phyloP scores from a whole-genome alignment of 768 basidiomycete genomes.

The Tricholoma matsutake region DNA sequence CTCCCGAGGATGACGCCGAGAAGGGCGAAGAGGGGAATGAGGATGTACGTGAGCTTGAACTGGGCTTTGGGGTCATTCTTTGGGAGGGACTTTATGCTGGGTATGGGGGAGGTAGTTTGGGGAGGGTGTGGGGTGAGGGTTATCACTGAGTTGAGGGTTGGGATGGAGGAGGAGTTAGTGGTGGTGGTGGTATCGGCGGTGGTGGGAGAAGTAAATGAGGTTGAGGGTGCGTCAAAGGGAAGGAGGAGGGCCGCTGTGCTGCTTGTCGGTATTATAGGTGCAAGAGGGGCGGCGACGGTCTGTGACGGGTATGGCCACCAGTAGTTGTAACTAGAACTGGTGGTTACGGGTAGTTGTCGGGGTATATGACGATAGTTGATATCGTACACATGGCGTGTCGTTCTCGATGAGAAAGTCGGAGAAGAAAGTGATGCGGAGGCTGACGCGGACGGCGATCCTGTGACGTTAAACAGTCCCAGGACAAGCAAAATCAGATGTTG shows the following conservation, averaged over 20 bases:
- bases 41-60: slow-evolving; percentile 16
- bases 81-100: slow-evolving; percentile 1
- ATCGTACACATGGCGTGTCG: slow-evolving; percentile 7
- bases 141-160: slow-evolving; percentile 8
- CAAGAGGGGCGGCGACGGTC: not conserved
- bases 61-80: slow-evolving; percentile 3
- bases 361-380: slow-evolving; percentile 8
- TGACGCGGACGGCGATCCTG: slow-evolving; percentile 3
- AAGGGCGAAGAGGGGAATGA: slow-evolving; percentile 31
- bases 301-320: slow-evolving; percentile 2
- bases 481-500: not conserved
- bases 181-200: slow-evolving; percentile 1
- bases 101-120: slow-evolving; percentile 4
- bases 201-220: not conserved
- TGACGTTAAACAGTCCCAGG: slow-evolving; percentile 6
- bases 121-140: slow-evolving; percentile 10
- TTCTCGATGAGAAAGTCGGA: not conserved
- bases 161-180: slow-evolving; percentile 9
- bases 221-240: not conserved
- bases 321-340: slow-evolving; percentile 1
- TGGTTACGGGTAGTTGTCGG: not conserved
- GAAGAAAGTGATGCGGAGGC: not conserved
- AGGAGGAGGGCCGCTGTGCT: not conserved
- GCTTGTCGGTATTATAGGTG: not conserved
- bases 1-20: slow-evolving; percentile 30